phyloP scores from a whole-genome alignment of 257 asterid species.

The Catharanthus roseus region DNA sequence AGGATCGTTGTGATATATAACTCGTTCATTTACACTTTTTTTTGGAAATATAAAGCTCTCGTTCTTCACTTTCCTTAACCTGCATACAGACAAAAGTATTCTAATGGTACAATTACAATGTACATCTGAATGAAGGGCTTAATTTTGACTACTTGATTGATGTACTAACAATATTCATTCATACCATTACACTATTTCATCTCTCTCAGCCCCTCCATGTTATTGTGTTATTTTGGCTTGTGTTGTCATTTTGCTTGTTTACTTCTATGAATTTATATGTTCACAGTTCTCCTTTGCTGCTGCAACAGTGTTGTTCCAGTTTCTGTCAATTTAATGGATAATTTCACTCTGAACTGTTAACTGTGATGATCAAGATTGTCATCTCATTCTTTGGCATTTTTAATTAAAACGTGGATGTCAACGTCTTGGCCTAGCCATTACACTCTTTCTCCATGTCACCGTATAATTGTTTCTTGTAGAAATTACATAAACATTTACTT shows the following conservation, averaged over 20 bases:
- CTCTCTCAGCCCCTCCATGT: neutral
- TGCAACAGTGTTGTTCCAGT: neutral
- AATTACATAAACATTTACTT: neutral
- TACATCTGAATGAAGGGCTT: neutral
- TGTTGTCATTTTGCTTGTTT: neutral
- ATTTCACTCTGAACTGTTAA: neutral
- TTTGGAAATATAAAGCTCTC: no score
- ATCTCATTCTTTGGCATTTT: neutral
- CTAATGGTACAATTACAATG: neutral
- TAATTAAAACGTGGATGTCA: neutral
- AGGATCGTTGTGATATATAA: neutral
- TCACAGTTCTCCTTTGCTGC: neutral
- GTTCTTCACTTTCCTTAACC: neutral
- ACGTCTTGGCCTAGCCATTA: neutral
- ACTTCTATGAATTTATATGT: no score
- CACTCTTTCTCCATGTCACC: neutral
- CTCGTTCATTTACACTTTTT: neutral
- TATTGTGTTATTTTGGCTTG: neutral
- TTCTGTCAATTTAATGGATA: neutral
- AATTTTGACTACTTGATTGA: neutral
- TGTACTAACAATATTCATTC: neutral
- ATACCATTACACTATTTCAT: neutral
- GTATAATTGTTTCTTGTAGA: neutral
- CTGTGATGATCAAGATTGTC: conserved; percentile 5
- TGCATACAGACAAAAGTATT: neutral